Conservation (phyloP, 1,284 basidiomycete genomes). For the Trametes pubescens region DNA sequence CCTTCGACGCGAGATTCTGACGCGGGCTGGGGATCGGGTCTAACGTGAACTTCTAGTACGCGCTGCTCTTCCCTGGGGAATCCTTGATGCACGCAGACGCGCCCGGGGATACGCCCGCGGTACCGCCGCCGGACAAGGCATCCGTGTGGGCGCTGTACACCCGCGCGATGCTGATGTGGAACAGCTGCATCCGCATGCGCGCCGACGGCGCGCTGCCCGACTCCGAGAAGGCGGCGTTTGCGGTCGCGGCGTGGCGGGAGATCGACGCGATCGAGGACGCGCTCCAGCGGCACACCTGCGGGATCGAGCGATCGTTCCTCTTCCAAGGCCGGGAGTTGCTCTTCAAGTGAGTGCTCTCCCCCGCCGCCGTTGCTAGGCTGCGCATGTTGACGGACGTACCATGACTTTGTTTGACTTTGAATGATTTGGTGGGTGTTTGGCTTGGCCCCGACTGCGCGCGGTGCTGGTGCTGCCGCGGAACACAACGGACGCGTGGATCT, state of each 20-base stretch:
- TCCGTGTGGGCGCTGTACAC: conserved; percentile 78
- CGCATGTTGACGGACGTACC: conserved; percentile 5
- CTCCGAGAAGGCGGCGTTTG: conserved; percentile 64
- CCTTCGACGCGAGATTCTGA: not conserved
- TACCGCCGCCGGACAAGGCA: conserved; percentile 55
- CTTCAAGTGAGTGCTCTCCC: conserved; percentile 67
- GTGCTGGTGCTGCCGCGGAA: conserved; percentile 7
- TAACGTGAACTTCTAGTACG: conserved; percentile 52
- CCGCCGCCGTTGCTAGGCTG: not conserved
- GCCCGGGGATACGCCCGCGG: conserved; percentile 31
- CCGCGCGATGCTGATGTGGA: conserved; percentile 75
- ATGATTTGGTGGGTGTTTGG: not conserved
- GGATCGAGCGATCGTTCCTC: conserved; percentile 69
- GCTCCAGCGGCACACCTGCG: conserved; percentile 70
- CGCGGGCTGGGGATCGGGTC: not conserved
- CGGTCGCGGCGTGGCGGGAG: conserved; percentile 72
- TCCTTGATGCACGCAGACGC: conserved; percentile 43
- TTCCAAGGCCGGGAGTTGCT: conserved; percentile 77
- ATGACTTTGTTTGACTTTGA: conserved; percentile 1
- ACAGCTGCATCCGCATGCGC: conserved; percentile 70
- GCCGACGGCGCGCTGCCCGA: conserved; percentile 51
- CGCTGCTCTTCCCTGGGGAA: conserved; percentile 75
- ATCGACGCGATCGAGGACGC: conserved; percentile 69
- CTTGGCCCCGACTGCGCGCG: conserved; percentile 3
- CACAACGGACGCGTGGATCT: conserved; percentile 7